Evolutionary conservation across 2,329 filamentous ascomycete species (phyloP).

Genomic region (Dactylonectria macrodidyma): DNA sequence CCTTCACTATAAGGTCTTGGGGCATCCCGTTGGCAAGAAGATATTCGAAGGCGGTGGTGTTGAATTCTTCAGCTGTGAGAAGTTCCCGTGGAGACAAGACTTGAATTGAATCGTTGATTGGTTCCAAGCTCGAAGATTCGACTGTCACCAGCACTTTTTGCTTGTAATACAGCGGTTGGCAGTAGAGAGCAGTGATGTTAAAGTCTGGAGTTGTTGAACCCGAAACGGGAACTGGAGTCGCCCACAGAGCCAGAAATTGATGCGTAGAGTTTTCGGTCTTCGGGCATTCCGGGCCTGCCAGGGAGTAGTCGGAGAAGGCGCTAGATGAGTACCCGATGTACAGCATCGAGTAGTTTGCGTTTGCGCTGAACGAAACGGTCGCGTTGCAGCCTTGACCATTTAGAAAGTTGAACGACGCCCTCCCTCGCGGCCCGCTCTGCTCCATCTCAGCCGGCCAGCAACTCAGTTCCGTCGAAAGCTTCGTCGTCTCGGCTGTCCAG

Average conservation of each 20-base stretch:
- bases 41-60: conserved; percentile 53
- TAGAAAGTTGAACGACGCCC: conserved; percentile 46
- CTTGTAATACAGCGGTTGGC: conserved; percentile 61
- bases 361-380: conserved; percentile 28
- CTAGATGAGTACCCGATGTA: conserved; percentile 62
- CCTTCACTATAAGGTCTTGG: conserved; percentile 14
- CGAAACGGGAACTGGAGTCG: not conserved
- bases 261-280: conserved; percentile 46
- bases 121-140: conserved; percentile 9
- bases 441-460: conserved; percentile 54
- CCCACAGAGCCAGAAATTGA: conserved; percentile 55
- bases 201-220: conserved; percentile 9
- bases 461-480: conserved; percentile 54
- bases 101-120: conserved; percentile 24
- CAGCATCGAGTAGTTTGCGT: conserved; percentile 48
- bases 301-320: conserved; percentile 49
- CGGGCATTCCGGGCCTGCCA: conserved; percentile 53
- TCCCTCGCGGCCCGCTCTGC: not conserved
- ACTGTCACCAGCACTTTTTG: conserved; percentile 61
- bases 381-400: conserved; percentile 57
- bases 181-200: conserved; percentile 58
- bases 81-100: conserved; percentile 16
- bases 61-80: conserved; percentile 50
- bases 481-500: conserved; percentile 49
- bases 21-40: conserved; percentile 49